Evolutionary conservation across 805 yeast genomes (phyloP).

Genomic region (Candida saitoana): DNA sequence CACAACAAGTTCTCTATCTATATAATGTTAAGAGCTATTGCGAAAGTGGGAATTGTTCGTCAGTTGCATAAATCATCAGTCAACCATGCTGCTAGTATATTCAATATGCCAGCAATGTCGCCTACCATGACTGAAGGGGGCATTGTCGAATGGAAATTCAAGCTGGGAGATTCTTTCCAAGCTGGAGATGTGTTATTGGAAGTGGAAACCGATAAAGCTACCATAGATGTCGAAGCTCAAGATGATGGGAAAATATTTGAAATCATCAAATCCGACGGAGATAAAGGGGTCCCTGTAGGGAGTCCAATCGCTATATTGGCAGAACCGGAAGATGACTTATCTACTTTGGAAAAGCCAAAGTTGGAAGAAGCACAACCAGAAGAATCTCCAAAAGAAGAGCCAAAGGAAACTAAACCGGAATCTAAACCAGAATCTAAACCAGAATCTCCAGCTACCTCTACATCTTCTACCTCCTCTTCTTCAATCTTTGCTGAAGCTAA

Average conservation of each 20-base stretch:
- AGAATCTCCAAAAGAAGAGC: conserved; percentile 14
- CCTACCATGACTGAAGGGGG: conserved; percentile 99
- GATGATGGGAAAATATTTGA: conserved; percentile 91
- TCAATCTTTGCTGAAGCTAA: conserved; percentile 46
- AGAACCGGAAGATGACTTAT: conserved; percentile 80
- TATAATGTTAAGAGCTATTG: conserved; percentile 2
- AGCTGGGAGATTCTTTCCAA: conserved; percentile 60
- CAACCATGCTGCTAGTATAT: conserved; percentile 39
- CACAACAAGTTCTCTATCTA: background rate
- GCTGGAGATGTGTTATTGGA: conserved; percentile 83
- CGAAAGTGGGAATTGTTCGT: conserved; percentile 1
- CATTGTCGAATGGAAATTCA: conserved; percentile 81
- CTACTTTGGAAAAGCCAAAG: conserved; percentile 56
- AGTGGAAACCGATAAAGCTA: conserved; percentile 84
- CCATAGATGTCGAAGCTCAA: conserved; percentile 79
- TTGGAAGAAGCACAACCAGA: conserved; percentile 24
- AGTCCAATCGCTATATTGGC: conserved; percentile 84
- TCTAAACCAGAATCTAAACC: conserved; percentile 14
- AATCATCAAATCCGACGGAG: conserved; percentile 68
- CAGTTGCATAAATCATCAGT: conserved; percentile 7
- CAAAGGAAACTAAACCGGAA: conserved; percentile 11
- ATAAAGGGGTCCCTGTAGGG: conserved; percentile 79
- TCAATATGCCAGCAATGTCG: conserved; percentile 97
- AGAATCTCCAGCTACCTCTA: conserved; percentile 12
- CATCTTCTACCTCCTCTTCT: background rate